Percentiles rank a stretch among this genome's conserved stretches.
Evolutionary conservation across 2,329 filamentous ascomycete genomes (phyloP).

Genomic region (Myriosclerotinia duriaeana): DNA sequence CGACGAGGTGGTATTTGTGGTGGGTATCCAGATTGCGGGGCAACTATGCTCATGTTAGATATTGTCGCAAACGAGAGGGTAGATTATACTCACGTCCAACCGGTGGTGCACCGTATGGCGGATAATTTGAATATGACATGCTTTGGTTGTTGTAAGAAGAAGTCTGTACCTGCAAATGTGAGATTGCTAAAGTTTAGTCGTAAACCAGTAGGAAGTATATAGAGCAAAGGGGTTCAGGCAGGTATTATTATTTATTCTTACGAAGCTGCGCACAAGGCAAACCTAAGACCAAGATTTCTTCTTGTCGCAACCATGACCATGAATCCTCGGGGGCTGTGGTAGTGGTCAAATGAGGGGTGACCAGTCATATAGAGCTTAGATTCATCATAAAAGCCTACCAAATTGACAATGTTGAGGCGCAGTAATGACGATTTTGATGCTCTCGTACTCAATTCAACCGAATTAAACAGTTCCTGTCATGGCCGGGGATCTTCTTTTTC

Average conservation of each 20-base stretch:
- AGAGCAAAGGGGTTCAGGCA: conserved; percentile 1
- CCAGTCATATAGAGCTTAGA: conserved; percentile 10
- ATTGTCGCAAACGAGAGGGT: conserved; percentile 24
- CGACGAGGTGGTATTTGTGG: conserved; percentile 22
- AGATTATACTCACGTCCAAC: conserved; percentile 27
- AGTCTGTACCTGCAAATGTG: neutral
- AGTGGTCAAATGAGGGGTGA: conserved; percentile 6
- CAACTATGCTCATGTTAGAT: conserved; percentile 25
- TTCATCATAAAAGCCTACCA: conserved; percentile 1
- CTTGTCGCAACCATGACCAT: neutral
- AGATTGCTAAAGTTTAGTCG: neutral
- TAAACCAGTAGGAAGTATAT: neutral
- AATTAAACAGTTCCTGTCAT: neutral
- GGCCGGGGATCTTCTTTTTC: neutral
- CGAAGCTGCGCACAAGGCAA: conserved; percentile 6
- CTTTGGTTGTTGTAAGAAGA: neutral
- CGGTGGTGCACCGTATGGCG: conserved; percentile 28
- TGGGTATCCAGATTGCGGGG: conserved; percentile 22
- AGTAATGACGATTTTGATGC: conserved; percentile 4
- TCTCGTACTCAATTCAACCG: neutral
- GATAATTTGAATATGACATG: conserved; percentile 24
- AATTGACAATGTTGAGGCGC: conserved; percentile 1
- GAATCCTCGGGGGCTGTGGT: conserved; percentile 9
- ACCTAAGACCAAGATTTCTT: neutral
- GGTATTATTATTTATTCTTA: conserved; percentile 2